Base-by-base conservation (phyloP, 208 protist species). In the Crithidia sp. region DNA sequence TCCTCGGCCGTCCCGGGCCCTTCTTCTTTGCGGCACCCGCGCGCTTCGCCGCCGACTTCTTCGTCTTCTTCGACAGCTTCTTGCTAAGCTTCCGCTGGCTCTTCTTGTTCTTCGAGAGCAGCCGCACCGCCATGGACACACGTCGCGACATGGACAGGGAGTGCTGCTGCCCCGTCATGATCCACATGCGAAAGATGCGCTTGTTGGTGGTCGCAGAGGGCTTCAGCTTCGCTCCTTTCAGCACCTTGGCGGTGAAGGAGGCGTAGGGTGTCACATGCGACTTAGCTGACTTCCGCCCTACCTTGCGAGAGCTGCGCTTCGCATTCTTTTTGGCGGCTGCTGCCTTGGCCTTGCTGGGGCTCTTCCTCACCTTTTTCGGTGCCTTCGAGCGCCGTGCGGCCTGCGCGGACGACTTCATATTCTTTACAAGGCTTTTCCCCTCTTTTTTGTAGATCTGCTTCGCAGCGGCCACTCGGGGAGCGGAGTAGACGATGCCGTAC, bases 81-180 rank as follows among this genome's bases (percentile, higher is more conserved):
- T 72, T 76, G 49, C 64, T 68, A 9, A 68, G 52, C 14, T 40
- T 28, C 3, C 64, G 64, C 52, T 19, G 17, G 59, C 53, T 57
- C 28, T 63, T 56, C 16, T 53, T n/a, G 19, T 64, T 17, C 49
- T 79, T 78, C 13, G 43, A 56, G 37, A 85, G 67, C 10, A 85
- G 60, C 3, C 81, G 76, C 61, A 73, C 71, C 9, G 81, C 81
- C 54, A 71, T 78, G 13, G 75, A 55, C 0, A 85, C 54, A n/a
- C 77, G 79, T 50, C 71, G 67, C 47, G 36, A 44, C 19, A 61
- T 10, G 2, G 74, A 72, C 12, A 80, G 56, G 2, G 39, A 63
- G 39, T 52, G 74, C 60, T 84, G 79, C 43, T 69, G 43, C 7
- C 62, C 45, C 4, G 75, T 84, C 45, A 84, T 41, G 45, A 67